Evolutionary conservation across 331 rosid genomes (phyloP).

Genomic region (Telfairia occidentalis): DNA sequence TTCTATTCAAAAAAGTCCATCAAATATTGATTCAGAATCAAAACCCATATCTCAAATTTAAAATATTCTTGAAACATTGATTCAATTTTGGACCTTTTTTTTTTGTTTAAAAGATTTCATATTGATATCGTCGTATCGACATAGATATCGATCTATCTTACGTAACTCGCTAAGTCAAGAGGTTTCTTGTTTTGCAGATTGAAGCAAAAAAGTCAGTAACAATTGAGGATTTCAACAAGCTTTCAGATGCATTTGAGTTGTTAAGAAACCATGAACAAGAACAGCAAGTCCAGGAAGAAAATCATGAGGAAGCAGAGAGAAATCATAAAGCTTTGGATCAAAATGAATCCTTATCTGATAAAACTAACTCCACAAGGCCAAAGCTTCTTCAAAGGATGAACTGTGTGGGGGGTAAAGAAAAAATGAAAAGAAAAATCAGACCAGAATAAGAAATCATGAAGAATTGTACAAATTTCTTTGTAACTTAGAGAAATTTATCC

Average conservation of each 20-base stretch:
- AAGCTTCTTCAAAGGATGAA: constrained; percentile 37
- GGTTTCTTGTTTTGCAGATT: constrained; percentile 19
- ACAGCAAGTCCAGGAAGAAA: constrained; percentile 4
- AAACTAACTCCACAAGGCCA: constrained; percentile 20
- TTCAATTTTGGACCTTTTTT: background rate
- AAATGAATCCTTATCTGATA: constrained; percentile 23
- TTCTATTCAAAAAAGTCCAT: background rate
- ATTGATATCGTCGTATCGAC: too few relatives aligned
- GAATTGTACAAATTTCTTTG: too few relatives aligned
- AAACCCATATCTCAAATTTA: background rate
- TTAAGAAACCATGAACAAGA: constrained; percentile 27
- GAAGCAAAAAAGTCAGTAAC: constrained; percentile 22
- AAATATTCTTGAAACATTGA: background rate
- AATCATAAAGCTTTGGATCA: constrained; percentile 17
- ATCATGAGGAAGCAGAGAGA: constrained; percentile 20
- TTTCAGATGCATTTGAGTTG: constrained; percentile 35
- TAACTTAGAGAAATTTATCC: too few relatives aligned
- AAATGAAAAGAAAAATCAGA: constrained; percentile 26
- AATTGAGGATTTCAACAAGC: constrained; percentile 27
- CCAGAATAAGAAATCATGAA: constrained; percentile 25
- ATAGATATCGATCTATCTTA: too few relatives aligned
- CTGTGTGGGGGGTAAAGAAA: constrained; percentile 48
- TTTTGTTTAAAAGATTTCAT: too few relatives aligned
- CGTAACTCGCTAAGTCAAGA: background rate
- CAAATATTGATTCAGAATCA: background rate